A percentile compares a stretch with the other conserved stretches of the same genome.
Conservation (phyloP, 306 rosid genomes). For the Glycine latifolia region DNA sequence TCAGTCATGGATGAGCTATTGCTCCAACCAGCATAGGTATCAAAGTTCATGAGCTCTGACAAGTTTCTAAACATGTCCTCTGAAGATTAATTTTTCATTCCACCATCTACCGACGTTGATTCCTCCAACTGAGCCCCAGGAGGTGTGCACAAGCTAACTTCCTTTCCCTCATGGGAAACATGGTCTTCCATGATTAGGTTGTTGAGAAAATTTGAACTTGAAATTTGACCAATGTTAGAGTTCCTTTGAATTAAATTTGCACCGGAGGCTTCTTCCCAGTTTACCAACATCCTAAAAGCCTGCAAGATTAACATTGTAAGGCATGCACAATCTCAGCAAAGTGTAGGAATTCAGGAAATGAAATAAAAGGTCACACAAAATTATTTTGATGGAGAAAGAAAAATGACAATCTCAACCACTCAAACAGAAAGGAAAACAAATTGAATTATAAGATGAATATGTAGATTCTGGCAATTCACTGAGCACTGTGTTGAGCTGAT, state of each 20-base stretch:
- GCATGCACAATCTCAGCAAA: conserved; percentile 25
- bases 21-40: conserved; percentile 82
- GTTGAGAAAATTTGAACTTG: conserved; percentile 28
- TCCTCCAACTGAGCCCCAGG: conserved; percentile 56
- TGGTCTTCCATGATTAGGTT: conserved; percentile 65
- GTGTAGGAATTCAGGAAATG: conserved; percentile 8
- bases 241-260: conserved; percentile 24
- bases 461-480: not conserved
- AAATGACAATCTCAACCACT: not conserved
- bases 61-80: conserved; percentile 69
- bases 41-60: conserved; percentile 73
- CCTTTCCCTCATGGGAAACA: conserved; percentile 55
- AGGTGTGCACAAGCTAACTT: not conserved
- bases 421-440: conserved; percentile 27
- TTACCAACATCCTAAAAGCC: conserved; percentile 31
- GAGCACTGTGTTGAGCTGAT: conserved; percentile 1
- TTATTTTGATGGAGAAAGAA: not conserved
- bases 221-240: conserved; percentile 6
- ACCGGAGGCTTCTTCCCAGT: conserved; percentile 30
- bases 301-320: not conserved
- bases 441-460: not conserved
- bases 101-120: conserved; percentile 56
- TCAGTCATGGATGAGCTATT: conserved; percentile 38
- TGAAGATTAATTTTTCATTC: conserved; percentile 50
- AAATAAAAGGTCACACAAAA: conserved; percentile 21